phyloP scores from a whole-genome alignment of 495 filamentous ascomycete species.

The Lichenothelia convexa region DNA sequence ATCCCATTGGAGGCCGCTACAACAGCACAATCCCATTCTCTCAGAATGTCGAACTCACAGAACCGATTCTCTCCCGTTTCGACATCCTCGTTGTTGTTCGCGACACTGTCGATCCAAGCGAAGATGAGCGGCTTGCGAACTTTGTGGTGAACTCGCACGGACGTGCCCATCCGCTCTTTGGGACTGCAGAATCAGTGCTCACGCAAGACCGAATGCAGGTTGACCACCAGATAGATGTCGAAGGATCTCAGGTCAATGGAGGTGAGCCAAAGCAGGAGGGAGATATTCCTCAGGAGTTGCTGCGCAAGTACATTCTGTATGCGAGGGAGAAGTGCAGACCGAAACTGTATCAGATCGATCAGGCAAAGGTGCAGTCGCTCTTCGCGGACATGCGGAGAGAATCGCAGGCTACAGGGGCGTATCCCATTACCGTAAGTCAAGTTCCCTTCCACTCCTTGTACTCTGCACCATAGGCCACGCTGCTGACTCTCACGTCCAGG shows the following conservation, averaged over 20 bases:
- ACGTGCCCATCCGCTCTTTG: constrained; percentile 58
- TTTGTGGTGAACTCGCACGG: constrained; percentile 92
- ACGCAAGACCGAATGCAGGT: constrained; percentile 31
- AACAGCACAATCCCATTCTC: constrained; percentile 91
- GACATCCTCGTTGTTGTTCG: constrained; percentile 95
- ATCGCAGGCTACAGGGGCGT: constrained; percentile 79
- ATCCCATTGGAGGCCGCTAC: constrained; percentile 90
- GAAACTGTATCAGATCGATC: constrained; percentile 94
- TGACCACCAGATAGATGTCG: constrained; percentile 23
- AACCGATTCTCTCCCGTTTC: constrained; percentile 96
- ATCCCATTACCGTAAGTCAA: constrained; percentile 83
- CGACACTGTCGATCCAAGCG: constrained; percentile 89
- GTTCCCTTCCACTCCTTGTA: neutral
- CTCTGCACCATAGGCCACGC: constrained; percentile 1
- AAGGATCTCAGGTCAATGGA: constrained; percentile 20
- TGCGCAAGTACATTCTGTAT: constrained; percentile 95
- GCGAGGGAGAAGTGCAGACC: constrained; percentile 78
- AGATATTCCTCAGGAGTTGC: constrained; percentile 77
- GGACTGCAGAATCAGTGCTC: constrained; percentile 6
- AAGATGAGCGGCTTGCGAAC: constrained; percentile 83
- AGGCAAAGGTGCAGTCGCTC: constrained; percentile 85
- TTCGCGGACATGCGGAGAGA: constrained; percentile 96
- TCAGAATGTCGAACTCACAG: constrained; percentile 90
- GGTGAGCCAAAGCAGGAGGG: constrained; percentile 44
- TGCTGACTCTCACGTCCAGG: constrained; percentile 31